Percentiles rank a stretch among this genome's conserved stretches.
Evolutionary conservation across 2,329 filamentous ascomycete genomes (phyloP).

Genomic region (Talaromyces amestolkiae): DNA sequence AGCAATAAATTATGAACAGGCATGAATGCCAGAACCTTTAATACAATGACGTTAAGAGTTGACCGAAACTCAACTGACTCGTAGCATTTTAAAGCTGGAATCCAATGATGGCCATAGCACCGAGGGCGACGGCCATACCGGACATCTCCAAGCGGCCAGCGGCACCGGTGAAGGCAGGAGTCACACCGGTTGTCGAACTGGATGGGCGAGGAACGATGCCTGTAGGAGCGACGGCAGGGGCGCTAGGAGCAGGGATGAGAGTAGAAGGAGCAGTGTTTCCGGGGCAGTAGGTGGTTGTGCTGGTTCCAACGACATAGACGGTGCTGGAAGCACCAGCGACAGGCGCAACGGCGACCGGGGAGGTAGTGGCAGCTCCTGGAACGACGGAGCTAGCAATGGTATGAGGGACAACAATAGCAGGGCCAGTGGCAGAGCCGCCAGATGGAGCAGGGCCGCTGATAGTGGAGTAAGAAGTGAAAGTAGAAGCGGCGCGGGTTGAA

Average conservation of each 20-base stretch:
- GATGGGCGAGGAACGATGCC: conserved; percentile 15
- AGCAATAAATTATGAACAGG: neutral
- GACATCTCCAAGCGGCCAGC: conserved; percentile 26
- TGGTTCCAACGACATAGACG: conserved; percentile 10
- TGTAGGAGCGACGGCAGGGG: conserved; percentile 14
- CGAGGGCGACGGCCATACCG: conserved; percentile 25
- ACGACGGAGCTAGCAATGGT: conserved; percentile 6
- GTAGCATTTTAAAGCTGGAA: conserved; percentile 26
- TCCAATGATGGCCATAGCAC: conserved; percentile 24
- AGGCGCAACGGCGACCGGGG: conserved; percentile 1
- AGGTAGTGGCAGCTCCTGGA: neutral
- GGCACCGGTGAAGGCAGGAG: conserved; percentile 26
- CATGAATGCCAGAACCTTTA: neutral
- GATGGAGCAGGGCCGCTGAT: neutral
- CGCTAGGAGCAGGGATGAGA: conserved; percentile 2
- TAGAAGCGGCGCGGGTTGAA: neutral
- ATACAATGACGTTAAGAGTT: neutral
- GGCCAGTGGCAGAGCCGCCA: neutral
- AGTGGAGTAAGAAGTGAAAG: neutral
- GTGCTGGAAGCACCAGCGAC: conserved; percentile 12
- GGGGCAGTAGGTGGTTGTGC: conserved; percentile 20
- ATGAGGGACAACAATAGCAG: neutral
- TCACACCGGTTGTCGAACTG: conserved; percentile 5
- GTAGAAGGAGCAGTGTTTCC: conserved; percentile 16
- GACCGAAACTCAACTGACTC: neutral